Conservation (phyloP, 2,329 filamentous ascomycete species). For the Aspergillus costaricaensis region DNA sequence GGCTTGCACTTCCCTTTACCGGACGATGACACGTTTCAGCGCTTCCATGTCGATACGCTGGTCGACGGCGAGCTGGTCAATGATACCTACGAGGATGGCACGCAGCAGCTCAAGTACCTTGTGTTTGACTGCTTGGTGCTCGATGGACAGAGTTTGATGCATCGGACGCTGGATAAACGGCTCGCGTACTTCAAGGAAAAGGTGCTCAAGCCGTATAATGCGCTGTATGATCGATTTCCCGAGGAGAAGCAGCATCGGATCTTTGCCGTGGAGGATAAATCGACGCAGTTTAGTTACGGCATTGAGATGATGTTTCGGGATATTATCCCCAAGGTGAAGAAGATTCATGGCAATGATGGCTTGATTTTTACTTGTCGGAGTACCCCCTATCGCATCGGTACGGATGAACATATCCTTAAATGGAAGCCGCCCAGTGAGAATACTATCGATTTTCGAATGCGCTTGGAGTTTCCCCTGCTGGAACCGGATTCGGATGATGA, state of each 20-base stretch:
- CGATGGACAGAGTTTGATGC: slow-evolving; percentile 73
- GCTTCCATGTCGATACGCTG: slow-evolving; percentile 77
- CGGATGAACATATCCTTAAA: slow-evolving; percentile 90
- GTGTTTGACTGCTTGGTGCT: slow-evolving; percentile 92
- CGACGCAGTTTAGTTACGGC: slow-evolving; percentile 84
- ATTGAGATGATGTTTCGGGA: slow-evolving; percentile 90
- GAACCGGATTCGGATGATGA: slow-evolving; percentile 69
- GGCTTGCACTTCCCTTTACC: slow-evolving; percentile 79
- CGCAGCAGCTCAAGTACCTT: slow-evolving; percentile 73
- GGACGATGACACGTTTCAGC: slow-evolving; percentile 58
- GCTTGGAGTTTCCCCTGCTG: slow-evolving; percentile 72
- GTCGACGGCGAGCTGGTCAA: slow-evolving; percentile 93
- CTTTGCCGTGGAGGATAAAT: slow-evolving; percentile 84
- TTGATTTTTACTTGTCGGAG: slow-evolving; percentile 95
- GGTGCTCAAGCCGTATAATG: slow-evolving; percentile 76
- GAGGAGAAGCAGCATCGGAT: slow-evolving; percentile 69
- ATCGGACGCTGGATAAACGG: slow-evolving; percentile 81
- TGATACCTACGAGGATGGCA: slow-evolving; percentile 70
- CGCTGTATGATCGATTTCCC: slow-evolving; percentile 71
- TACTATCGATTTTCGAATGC: slow-evolving; percentile 86
- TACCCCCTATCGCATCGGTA: slow-evolving; percentile 84
- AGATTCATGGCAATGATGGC: slow-evolving; percentile 85
- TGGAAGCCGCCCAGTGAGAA: slow-evolving; percentile 98
- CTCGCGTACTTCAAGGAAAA: slow-evolving; percentile 81
- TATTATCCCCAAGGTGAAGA: slow-evolving; percentile 74